A percentile compares a stretch with the other conserved stretches of the same genome.
phyloP scores from a whole-genome alignment of 2,329 filamentous ascomycete species.

The Monilinia fructicola region DNA sequence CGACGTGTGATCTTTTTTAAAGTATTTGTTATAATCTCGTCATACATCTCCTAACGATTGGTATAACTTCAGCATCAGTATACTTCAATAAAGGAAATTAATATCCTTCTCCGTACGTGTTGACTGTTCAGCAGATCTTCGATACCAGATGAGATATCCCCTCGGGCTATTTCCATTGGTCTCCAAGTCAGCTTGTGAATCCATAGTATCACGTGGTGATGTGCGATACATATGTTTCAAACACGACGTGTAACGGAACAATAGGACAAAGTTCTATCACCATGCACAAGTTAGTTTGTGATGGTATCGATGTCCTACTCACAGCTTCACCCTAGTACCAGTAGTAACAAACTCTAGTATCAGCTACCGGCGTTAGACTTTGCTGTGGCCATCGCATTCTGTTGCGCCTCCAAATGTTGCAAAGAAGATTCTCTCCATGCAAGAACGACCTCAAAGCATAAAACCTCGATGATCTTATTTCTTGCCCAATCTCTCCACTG shows the following conservation, averaged over 20 bases:
- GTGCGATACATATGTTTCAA: constrained; percentile 3
- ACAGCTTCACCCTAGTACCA: neutral
- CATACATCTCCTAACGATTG: too few relatives aligned
- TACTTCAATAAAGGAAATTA: neutral
- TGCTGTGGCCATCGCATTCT: neutral
- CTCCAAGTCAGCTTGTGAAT: neutral
- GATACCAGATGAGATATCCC: neutral
- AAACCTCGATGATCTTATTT: constrained; percentile 1
- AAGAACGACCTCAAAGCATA: constrained; percentile 9
- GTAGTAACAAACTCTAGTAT: neutral
- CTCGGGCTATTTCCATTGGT: neutral
- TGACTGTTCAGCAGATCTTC: constrained; percentile 2
- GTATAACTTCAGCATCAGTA: neutral
- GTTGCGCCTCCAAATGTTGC: neutral
- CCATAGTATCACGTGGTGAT: constrained; percentile 2
- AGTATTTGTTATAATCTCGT: neutral
- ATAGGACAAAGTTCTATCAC: constrained; percentile 4
- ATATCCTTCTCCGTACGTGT: neutral
- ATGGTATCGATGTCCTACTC: neutral
- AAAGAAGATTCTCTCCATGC: neutral
- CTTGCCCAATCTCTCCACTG: constrained; percentile 7
- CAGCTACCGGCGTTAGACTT: neutral
- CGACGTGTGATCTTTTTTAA: neutral
- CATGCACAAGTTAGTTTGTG: neutral
- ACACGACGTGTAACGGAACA: constrained; percentile 8